Evolutionary conservation across 306 rosid genomes (phyloP).

Genomic region (Vigna nakashimae): DNA sequence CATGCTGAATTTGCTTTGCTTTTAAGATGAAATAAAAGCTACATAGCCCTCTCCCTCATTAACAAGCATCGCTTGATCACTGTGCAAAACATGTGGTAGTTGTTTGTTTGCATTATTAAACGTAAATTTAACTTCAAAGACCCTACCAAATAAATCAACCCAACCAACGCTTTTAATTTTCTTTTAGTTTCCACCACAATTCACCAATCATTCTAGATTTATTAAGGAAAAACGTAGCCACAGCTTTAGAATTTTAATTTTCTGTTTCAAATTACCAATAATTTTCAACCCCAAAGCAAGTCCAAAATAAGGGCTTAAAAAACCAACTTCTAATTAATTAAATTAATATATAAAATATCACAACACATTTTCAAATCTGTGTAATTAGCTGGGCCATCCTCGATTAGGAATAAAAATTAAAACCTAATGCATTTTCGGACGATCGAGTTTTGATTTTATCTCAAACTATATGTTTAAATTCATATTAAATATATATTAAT

Average conservation of each 20-base stretch:
- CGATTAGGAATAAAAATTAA: background rate
- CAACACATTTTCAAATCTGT: background rate
- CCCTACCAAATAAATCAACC: slow-evolving; percentile 5
- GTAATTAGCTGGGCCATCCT: background rate
- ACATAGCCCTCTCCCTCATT: background rate
- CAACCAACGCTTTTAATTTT: background rate
- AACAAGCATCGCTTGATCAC: background rate
- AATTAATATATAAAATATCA: background rate
- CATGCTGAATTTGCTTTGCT: background rate
- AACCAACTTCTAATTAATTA: background rate
- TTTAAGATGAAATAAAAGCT: background rate
- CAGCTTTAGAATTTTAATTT: background rate
- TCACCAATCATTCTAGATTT: background rate
- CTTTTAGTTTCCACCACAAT: background rate
- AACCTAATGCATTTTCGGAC: no score
- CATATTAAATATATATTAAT: no score
- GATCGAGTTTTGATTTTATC: no score
- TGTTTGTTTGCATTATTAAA: slow-evolving; percentile 26
- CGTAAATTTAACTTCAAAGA: background rate
- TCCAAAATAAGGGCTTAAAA: background rate
- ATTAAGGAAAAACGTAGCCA: background rate
- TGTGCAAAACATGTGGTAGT: background rate
- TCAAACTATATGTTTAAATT: no score
- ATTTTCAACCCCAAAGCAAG: background rate
- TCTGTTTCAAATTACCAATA: background rate